Evolutionary conservation across 1,139 yeast genomes (phyloP).

Genomic region (Saccharomyces hybrid): DNA sequence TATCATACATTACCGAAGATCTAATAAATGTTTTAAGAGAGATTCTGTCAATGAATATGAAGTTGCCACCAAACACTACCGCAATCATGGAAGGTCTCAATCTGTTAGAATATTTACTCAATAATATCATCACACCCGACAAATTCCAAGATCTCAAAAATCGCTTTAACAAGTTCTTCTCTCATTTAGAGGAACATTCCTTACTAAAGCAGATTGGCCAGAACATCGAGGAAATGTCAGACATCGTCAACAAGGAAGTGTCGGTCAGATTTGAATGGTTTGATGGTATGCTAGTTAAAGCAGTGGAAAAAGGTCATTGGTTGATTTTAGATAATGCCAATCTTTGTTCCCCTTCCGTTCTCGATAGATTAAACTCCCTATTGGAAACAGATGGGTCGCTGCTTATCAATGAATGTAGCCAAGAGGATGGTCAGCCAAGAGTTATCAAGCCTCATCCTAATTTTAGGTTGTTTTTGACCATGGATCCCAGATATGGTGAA

Average conservation of each 20-base stretch:
- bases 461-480: slow-evolving; percentile 80
- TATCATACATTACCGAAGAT: slow-evolving; percentile 38
- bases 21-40: slow-evolving; percentile 35
- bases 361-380: slow-evolving; percentile 87
- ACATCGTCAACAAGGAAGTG: slow-evolving; percentile 14
- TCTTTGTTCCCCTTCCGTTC: slow-evolving; percentile 87
- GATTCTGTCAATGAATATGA: slow-evolving; percentile 37
- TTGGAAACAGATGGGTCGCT: slow-evolving; percentile 80
- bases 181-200: slow-evolving; percentile 27
- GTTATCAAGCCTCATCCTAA: slow-evolving; percentile 71
- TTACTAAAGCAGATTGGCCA: slow-evolving; percentile 21
- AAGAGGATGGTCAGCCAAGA: slow-evolving; percentile 76
- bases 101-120: slow-evolving; percentile 28
- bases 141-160: slow-evolving; percentile 34
- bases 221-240: slow-evolving; percentile 17
- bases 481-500: slow-evolving; percentile 91
- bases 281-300: slow-evolving; percentile 88
- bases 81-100: slow-evolving; percentile 25
- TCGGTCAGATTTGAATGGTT: slow-evolving; percentile 88
- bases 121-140: slow-evolving; percentile 21
- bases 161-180: slow-evolving; percentile 27
- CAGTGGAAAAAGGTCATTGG: slow-evolving; percentile 92
- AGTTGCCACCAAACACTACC: slow-evolving; percentile 15
- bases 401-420: slow-evolving; percentile 79
- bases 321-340: slow-evolving; percentile 90